These are phyloP conservation scores for Boehmeria nivea DNA, from an alignment of 306 rosid genomes.

Conservation along the genomic window DNA sequence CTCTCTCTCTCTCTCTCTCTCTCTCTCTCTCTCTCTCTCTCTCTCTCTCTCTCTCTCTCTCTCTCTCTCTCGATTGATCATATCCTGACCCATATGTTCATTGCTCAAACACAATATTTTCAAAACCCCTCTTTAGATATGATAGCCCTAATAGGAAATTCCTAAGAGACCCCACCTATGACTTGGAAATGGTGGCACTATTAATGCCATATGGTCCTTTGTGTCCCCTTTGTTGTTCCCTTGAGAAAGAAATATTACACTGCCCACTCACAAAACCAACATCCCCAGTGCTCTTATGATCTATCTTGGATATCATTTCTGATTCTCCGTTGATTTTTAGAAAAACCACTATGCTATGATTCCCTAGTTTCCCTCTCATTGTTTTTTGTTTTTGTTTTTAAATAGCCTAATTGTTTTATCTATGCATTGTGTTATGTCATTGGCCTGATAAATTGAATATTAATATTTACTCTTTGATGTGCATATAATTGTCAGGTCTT, in stretches of 20 bases:
- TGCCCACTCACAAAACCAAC: constrained; percentile 51
- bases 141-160: constrained; percentile 15
- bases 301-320: constrained; percentile 59
- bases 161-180: constrained; percentile 30
- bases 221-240: constrained; percentile 35
- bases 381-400: too few species aligned
- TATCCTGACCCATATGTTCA: constrained; percentile 46
- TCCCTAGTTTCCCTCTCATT: constrained; percentile 29
- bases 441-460: not conserved
- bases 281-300: constrained; percentile 65
- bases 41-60: too few species aligned
- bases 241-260: not conserved
- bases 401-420: too few species aligned
- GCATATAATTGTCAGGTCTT: too few species aligned
- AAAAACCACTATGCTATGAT: constrained; percentile 20
- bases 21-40: too few species aligned
- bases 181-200: constrained; percentile 54
- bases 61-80: constrained; percentile 6
- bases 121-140: constrained; percentile 25
- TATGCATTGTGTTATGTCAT: too few species aligned
- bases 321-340: constrained; percentile 28
- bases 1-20: too few species aligned
- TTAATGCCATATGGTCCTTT: constrained; percentile 38
- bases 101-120: constrained; percentile 27
- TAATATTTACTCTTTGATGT: too few species aligned